Evolutionary conservation across 202 grass and related monocot species (phyloP).

Genomic region (Musa balbisiana): DNA sequence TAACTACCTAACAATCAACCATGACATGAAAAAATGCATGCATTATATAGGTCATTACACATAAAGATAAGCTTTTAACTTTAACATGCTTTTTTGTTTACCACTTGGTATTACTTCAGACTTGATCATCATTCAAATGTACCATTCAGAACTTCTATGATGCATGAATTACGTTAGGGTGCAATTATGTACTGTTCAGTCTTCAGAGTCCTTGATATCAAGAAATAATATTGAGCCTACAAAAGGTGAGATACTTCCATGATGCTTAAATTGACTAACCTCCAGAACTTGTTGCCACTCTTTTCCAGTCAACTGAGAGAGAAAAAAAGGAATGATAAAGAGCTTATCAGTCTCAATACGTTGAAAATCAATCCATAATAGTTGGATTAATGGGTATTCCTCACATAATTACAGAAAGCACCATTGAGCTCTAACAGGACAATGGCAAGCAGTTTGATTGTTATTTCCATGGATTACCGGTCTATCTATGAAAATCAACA

Average conservation of each 20-base stretch:
- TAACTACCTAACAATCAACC: background rate
- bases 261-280: constrained; percentile 42
- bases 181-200: background rate
- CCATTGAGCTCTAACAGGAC: background rate
- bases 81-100: background rate
- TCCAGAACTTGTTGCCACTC: constrained; percentile 73
- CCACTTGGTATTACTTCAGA: constrained; percentile 2
- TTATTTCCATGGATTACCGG: background rate
- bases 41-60: constrained; percentile 1
- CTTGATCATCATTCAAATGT: background rate
- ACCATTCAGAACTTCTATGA: too few species aligned
- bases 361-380: background rate
- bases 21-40: constrained; percentile 1
- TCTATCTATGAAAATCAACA: background rate
- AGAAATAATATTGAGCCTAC: background rate
- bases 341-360: background rate
- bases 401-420: background rate
- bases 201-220: too few species aligned
- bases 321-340: constrained; percentile 5
- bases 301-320: constrained; percentile 59
- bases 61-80: constrained; percentile 4
- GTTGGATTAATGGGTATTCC: background rate
- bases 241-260: constrained; percentile 8
- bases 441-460: background rate
- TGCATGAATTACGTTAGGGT: too few species aligned